Conservation (phyloP, 306 rosid species). For the Prunus davidiana region DNA sequence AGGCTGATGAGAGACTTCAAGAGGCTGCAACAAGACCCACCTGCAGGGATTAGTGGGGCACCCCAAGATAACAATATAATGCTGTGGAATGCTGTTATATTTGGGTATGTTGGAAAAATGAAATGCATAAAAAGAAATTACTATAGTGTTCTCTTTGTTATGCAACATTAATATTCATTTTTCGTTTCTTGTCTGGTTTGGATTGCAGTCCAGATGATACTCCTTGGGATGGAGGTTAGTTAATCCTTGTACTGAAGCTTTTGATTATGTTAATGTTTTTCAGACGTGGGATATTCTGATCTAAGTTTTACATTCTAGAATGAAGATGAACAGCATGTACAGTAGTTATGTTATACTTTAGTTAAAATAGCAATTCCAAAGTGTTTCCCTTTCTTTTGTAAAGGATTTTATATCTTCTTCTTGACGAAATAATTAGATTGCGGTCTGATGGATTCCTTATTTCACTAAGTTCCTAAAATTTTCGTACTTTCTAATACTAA, state of each 20-base stretch:
- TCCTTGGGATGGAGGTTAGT: constrained; percentile 98
- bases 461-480: not conserved
- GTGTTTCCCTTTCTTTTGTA: not conserved
- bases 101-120: constrained; percentile 59
- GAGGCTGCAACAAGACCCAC: constrained; percentile 93
- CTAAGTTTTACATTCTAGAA: not conserved
- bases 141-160: not conserved
- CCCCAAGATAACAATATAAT: constrained; percentile 92
- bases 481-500: not conserved
- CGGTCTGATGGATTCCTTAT: not conserved
- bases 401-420: not conserved
- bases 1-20: constrained; percentile 94
- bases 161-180: constrained; percentile 3
- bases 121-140: not conserved
- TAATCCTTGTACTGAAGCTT: constrained; percentile 16
- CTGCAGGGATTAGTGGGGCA: constrained; percentile 95
- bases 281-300: not conserved
- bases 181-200: constrained; percentile 53
- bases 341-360: not conserved
- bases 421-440: not conserved
- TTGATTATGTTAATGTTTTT: not conserved
- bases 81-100: constrained; percentile 97
- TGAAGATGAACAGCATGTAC: not conserved
- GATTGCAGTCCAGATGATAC: constrained; percentile 92
- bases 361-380: not conserved